phyloP scores from a whole-genome alignment of 805 yeast genomes.

The Diddensiella transvaalensis region DNA sequence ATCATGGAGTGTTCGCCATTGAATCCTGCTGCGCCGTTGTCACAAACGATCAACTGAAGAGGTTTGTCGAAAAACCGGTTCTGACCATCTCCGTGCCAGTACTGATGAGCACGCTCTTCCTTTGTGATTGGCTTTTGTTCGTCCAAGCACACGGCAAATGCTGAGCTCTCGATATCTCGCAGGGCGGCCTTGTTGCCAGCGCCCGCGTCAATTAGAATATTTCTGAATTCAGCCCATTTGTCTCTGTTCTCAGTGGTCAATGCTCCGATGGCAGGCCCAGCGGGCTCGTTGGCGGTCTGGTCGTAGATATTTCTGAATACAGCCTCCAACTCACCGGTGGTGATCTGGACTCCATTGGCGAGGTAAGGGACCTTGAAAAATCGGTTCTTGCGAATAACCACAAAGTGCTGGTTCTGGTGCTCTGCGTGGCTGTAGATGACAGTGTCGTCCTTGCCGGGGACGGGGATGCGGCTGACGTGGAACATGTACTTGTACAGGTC shows the following conservation, averaged over 20 bases:
- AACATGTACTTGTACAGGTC: slow-evolving; percentile 88
- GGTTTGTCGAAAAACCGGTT: slow-evolving; percentile 94
- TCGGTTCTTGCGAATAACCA: slow-evolving; percentile 71
- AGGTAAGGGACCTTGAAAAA: slow-evolving; percentile 64
- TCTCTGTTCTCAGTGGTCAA: slow-evolving; percentile 85
- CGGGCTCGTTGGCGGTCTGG: slow-evolving; percentile 38
- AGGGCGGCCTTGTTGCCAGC: slow-evolving; percentile 62
- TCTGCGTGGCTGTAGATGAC: slow-evolving; percentile 39
- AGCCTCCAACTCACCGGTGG: slow-evolving; percentile 40
- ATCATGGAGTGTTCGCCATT: slow-evolving; percentile 95
- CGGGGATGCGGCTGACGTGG: slow-evolving; percentile 68
- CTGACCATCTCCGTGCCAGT: slow-evolving; percentile 94
- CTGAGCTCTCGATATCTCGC: slow-evolving; percentile 66
- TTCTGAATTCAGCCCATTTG: slow-evolving; percentile 62
- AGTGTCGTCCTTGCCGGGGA: slow-evolving; percentile 53
- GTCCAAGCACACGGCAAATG: slow-evolving; percentile 81
- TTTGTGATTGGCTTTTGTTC: slow-evolving; percentile 65
- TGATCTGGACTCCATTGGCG: slow-evolving; percentile 35
- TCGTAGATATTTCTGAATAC: slow-evolving; percentile 57
- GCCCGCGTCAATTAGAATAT: slow-evolving; percentile 49
- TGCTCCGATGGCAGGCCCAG: slow-evolving; percentile 63
- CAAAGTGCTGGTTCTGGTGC: slow-evolving; percentile 57
- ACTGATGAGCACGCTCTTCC: slow-evolving; percentile 76
- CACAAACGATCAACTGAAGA: slow-evolving; percentile 73
- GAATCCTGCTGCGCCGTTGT: slow-evolving; percentile 87